Evolutionary conservation across 257 asterid species (phyloP), one percentile per base, ranked within the genome.

Genomic region (Solanum lignicaule): DNA sequence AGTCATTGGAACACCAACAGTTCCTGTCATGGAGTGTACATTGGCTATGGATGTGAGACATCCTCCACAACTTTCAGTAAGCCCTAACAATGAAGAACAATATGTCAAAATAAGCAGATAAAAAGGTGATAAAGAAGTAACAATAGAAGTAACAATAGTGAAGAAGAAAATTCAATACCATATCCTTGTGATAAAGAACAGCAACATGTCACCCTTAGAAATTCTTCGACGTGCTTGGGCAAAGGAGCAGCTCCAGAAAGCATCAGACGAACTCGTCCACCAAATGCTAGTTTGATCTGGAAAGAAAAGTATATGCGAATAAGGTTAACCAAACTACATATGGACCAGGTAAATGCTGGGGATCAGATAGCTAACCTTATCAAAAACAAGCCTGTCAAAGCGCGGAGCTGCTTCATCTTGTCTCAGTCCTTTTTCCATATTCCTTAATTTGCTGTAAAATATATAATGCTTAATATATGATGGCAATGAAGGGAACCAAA

Each of bases 171-270:
- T 81, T 16, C 20, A 32, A 32, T 94, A 95, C 99, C 99, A 86
- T 95, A 96, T 90, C 98, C 99, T 90, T 96, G 99, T 12, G 98
- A 94, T 78, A 96, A 81, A 35, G 92, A 91, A 88, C 94, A 93
- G 90, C 99, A 91, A 92, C 98, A 94, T 31, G 99, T 92, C 52
- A 94, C 99, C 89, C 99, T 89, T 73, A 96, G 91, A 91, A 96
- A 96, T 90, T 96, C 99, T 92, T 96, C 98, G 3, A 96, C 87
- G 84, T 95, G 98, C 90, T 88, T 92, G 31, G 98, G 96, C 86
- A 96, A 89, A 21, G 99, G 99, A 43, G 99, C 99, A 83, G 99
- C 99, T 71, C 99, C 99, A 41, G 99, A 92, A 46, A 95, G 88
- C 93, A 96, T 92, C 39, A 95, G 95, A 83, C 98, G 99, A 83